Evolutionary conservation across 495 filamentous ascomycete genomes (phyloP).

Genomic region (Daldinia concentrica): DNA sequence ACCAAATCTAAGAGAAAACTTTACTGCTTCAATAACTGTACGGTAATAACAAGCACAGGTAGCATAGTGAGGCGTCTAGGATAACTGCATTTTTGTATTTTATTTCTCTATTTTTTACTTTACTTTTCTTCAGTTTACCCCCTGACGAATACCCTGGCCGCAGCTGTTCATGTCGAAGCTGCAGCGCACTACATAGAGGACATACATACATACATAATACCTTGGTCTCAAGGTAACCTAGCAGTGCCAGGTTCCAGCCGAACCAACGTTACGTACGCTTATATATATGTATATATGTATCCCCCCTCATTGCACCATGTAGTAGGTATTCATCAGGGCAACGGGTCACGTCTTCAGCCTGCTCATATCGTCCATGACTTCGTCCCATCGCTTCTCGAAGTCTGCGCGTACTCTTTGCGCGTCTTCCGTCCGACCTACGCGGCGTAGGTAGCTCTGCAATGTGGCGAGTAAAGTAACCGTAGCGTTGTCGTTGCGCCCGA

Average conservation of each 20-base stretch:
- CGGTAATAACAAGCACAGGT: neutral
- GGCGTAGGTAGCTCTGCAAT: constrained; percentile 14
- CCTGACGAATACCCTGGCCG: constrained; percentile 31
- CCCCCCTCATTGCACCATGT: constrained; percentile 30
- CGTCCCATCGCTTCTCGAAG: constrained; percentile 30
- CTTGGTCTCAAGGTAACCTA: neutral
- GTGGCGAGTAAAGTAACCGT: constrained; percentile 27
- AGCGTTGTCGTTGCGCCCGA: constrained; percentile 34
- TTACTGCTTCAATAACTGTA: neutral
- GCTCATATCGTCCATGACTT: constrained; percentile 8
- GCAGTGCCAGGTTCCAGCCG: neutral
- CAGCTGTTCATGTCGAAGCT: constrained; percentile 10
- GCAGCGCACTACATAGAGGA: constrained; percentile 25
- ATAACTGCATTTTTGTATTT: constrained; percentile 13
- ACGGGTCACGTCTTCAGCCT: constrained; percentile 17
- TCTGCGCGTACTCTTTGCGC: constrained; percentile 11
- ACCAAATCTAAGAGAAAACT: neutral
- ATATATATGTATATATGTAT: neutral
- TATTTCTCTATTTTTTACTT: constrained; percentile 10
- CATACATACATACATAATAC: neutral
- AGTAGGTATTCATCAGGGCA: constrained; percentile 41
- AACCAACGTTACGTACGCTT: neutral
- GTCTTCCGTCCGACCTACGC: constrained; percentile 5
- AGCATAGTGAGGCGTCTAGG: constrained; percentile 5
- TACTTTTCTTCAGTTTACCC: constrained; percentile 6